phyloP scores from a whole-genome alignment of 2,329 filamentous ascomycete species.

The Curvularia lunata region DNA sequence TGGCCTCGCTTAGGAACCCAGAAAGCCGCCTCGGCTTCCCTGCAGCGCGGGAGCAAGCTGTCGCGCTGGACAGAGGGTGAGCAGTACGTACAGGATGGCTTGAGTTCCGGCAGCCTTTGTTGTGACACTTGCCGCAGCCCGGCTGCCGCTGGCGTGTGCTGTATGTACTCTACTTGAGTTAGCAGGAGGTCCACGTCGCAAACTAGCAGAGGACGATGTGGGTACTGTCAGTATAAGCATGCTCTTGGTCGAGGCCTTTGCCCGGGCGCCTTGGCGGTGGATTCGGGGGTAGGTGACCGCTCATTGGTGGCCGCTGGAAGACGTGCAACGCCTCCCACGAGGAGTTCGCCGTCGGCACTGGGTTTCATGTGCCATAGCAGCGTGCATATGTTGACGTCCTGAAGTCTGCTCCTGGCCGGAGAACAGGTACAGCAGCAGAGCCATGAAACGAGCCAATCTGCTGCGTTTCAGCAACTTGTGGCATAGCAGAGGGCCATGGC shows the following conservation, averaged over 20 bases:
- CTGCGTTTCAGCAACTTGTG: conserved; percentile 26
- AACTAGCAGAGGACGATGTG: not conserved
- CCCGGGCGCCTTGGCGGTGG: not conserved
- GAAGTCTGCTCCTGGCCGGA: conserved; percentile 27
- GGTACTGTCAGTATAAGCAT: conserved; percentile 13
- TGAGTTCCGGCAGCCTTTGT: not conserved
- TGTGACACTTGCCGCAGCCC: not conserved
- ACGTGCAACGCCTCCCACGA: conserved; percentile 21
- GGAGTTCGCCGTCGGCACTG: conserved; percentile 28
- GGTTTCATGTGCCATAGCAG: conserved; percentile 36
- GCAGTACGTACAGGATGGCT: conserved; percentile 5
- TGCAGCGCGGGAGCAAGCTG: conserved; percentile 21
- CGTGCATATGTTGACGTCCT: conserved; percentile 29
- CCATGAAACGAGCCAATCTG: conserved; percentile 17
- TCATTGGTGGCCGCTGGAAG: not conserved
- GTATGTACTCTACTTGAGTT: not conserved
- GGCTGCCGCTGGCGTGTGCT: not conserved
- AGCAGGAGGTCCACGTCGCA: conserved; percentile 3
- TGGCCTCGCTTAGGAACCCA: conserved; percentile 16
- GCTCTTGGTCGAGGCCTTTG: conserved; percentile 22
- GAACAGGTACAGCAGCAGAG: conserved; percentile 11
- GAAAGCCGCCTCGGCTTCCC: conserved; percentile 10
- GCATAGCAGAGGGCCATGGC: conserved; percentile 24
- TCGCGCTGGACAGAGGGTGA: conserved; percentile 14
- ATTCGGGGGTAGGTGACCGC: not conserved